Percentiles rank a stretch among this genome's conserved stretches.
These are phyloP conservation scores for Pleurostoma richardsiae DNA, from an alignment of 2,329 filamentous ascomycete genomes.

Conservation along the genomic window DNA sequence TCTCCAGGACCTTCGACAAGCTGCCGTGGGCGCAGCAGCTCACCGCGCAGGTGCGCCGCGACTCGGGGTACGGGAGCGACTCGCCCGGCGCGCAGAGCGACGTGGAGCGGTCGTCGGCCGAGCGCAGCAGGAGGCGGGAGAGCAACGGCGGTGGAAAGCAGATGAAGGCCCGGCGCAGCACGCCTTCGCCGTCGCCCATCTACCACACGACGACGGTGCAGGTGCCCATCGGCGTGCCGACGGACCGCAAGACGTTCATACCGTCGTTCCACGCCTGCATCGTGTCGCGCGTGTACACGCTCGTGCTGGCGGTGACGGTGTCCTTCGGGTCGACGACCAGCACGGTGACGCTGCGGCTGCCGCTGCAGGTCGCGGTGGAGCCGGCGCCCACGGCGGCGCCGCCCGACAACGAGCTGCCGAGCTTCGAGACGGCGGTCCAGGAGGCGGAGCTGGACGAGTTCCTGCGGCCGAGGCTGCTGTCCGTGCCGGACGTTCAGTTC, in stretches of 20 bases:
- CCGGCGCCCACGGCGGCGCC: slow-evolving; percentile 11
- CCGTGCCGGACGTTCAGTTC: slow-evolving; percentile 17
- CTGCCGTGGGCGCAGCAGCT: slow-evolving; percentile 35
- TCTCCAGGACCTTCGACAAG: slow-evolving; percentile 25
- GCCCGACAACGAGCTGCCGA: slow-evolving; percentile 30
- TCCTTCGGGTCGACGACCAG: slow-evolving; percentile 29
- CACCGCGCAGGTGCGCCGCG: slow-evolving; percentile 29
- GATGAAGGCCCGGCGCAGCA: background rate
- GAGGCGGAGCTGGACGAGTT: slow-evolving; percentile 38
- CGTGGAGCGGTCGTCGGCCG: slow-evolving; percentile 25
- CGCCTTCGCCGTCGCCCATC: slow-evolving; percentile 12
- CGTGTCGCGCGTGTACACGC: slow-evolving; percentile 47
- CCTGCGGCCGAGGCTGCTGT: slow-evolving; percentile 35
- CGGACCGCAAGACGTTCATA: slow-evolving; percentile 42
- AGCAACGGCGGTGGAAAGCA: slow-evolving; percentile 3
- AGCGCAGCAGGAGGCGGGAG: slow-evolving; percentile 10
- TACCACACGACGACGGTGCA: slow-evolving; percentile 36
- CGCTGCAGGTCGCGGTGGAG: slow-evolving; percentile 46
- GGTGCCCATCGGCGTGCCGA: slow-evolving; percentile 43
- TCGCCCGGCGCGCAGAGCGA: slow-evolving; percentile 23
- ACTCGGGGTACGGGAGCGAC: slow-evolving; percentile 50
- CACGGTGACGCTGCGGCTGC: slow-evolving; percentile 38
- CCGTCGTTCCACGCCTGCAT: slow-evolving; percentile 57
- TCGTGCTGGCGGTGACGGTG: slow-evolving; percentile 38
- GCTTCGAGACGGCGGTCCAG: slow-evolving; percentile 44